These are phyloP conservation scores for Triticum monococcum DNA, from an alignment of 176 grass and related monocot genomes.

Conservation along the genomic window DNA sequence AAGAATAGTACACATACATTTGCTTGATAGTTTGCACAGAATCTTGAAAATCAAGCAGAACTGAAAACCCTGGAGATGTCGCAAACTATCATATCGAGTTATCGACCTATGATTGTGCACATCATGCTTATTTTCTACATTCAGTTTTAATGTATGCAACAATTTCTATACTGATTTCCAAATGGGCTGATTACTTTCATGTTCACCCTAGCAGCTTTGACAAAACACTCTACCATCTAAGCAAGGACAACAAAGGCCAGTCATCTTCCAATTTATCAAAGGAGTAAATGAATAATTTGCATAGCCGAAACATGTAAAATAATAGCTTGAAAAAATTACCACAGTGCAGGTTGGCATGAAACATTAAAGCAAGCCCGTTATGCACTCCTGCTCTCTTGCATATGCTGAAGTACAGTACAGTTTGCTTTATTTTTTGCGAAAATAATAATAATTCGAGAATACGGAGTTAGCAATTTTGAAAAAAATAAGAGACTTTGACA, in stretches of 20 bases:
- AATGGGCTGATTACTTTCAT: too few species aligned
- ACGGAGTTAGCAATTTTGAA: neutral
- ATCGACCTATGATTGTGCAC: neutral
- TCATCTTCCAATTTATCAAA: too few species aligned
- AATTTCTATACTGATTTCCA: neutral
- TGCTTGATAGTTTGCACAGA: neutral
- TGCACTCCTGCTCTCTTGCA: neutral
- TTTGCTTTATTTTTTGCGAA: neutral
- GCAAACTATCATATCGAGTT: neutral
- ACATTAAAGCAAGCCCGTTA: neutral
- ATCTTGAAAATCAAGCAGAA: constrained; percentile 17
- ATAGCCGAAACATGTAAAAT: too few species aligned
- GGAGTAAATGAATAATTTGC: too few species aligned
- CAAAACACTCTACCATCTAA: too few species aligned
- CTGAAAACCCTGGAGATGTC: neutral
- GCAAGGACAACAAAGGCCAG: too few species aligned
- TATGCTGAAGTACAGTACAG: neutral
- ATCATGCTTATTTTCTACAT: neutral
- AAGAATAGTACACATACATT: neutral
- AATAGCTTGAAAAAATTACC: too few species aligned
- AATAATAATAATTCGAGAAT: too few species aligned
- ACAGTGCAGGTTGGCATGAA: too few species aligned
- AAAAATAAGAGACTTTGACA: neutral
- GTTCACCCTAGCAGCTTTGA: too few species aligned
- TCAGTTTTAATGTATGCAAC: neutral